A percentile compares a stretch with the other conserved stretches of the same genome.
phyloP scores from a whole-genome alignment of 1,284 basidiomycete species.

The Tylopilus microsporus region DNA sequence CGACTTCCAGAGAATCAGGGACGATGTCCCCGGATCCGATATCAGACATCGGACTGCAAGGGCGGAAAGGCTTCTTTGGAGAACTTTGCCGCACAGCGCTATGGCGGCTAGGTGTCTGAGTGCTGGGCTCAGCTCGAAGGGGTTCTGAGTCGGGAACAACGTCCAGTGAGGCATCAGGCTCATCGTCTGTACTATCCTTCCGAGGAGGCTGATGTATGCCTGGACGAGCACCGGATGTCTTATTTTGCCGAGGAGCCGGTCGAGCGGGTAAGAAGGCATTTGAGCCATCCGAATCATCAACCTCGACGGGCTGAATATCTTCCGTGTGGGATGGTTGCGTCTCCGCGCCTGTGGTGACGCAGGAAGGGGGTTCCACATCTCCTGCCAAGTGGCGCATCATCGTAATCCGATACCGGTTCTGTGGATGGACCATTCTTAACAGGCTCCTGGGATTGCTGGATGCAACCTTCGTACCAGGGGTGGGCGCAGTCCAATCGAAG shows the following conservation, averaged over 20 bases:
- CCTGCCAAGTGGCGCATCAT: conserved; percentile 24
- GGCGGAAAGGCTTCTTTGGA: conserved; percentile 15
- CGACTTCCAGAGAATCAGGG: conserved; percentile 30
- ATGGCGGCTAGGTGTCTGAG: conserved; percentile 6
- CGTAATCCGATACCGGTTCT: conserved; percentile 29
- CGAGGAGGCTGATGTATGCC: background rate
- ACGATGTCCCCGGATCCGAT: conserved; percentile 28
- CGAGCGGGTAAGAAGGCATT: background rate
- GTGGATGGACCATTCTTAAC: conserved; percentile 30
- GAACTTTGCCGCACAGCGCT: conserved; percentile 11
- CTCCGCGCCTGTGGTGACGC: conserved; percentile 8
- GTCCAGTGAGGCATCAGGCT: conserved; percentile 33
- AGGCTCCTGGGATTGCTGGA: conserved; percentile 31
- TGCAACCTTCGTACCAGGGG: conserved; percentile 14
- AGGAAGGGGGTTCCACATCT: conserved; percentile 21
- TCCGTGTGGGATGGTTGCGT: conserved; percentile 24
- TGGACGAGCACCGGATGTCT: background rate
- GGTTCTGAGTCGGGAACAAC: conserved; percentile 59
- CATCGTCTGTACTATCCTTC: conserved; percentile 5
- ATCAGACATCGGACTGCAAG: conserved; percentile 27
- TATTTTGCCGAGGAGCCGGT: conserved; percentile 1
- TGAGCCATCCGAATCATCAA: background rate
- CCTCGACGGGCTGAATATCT: conserved; percentile 17
- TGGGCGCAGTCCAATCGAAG: conserved; percentile 28
- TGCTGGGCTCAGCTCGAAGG: conserved; percentile 18